Percentiles rank a stretch among this genome's conserved stretches.
These are phyloP conservation scores for Oxytropis ochrocephala DNA, from an alignment of 306 rosid species.

Conservation along the genomic window DNA sequence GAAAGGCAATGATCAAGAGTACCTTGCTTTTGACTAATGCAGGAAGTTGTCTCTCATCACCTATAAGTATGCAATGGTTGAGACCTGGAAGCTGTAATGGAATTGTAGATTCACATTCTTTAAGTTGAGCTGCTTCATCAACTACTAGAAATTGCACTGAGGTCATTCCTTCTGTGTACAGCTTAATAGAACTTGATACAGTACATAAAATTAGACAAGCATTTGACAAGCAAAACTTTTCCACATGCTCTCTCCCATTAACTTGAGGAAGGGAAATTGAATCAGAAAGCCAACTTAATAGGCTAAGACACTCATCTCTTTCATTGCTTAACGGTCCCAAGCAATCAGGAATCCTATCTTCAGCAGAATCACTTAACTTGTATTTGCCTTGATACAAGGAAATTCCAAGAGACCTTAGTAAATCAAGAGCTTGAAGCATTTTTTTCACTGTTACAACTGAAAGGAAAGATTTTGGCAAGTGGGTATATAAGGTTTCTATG, in stretches of 20 bases:
- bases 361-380: not conserved
- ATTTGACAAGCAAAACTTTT: conserved; percentile 15
- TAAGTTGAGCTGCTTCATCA: conserved; percentile 58
- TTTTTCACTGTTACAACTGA: conserved; percentile 2
- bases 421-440: conserved; percentile 5
- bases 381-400: not conserved
- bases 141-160: conserved; percentile 27
- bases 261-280: not conserved
- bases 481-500: conserved; percentile 26
- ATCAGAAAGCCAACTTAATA: not conserved
- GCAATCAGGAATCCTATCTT: not conserved
- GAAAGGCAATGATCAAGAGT: not conserved
- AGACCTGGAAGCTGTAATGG: conserved; percentile 40
- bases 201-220: conserved; percentile 31
- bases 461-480: conserved; percentile 39
- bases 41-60: conserved; percentile 58
- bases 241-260: not conserved
- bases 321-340: not conserved
- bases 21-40: conserved; percentile 63
- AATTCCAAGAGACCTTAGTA: not conserved
- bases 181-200: conserved; percentile 29
- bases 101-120: conserved; percentile 50
- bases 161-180: not conserved
- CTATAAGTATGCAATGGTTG: conserved; percentile 30
- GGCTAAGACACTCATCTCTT: not conserved